phyloP scores from a whole-genome alignment of 768 basidiomycete genomes.

The Pulveroboletus sp. region DNA sequence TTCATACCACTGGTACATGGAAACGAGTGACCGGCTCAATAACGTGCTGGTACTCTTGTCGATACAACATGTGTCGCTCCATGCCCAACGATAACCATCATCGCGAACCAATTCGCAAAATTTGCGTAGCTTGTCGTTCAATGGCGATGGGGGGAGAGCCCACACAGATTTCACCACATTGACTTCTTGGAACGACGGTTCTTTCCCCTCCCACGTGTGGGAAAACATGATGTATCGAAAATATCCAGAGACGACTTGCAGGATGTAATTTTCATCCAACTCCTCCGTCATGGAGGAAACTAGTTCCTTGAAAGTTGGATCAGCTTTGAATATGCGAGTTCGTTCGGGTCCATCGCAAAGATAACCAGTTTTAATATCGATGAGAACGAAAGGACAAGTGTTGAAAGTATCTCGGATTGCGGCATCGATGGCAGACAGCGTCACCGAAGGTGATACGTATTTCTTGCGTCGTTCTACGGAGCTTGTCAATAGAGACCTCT shows the following conservation, averaged over 20 bases:
- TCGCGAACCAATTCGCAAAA: constrained; percentile 8
- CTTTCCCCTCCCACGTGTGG: constrained; percentile 14
- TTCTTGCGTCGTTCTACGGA: background rate
- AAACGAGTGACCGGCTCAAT: constrained; percentile 2
- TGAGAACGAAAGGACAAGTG: constrained; percentile 7
- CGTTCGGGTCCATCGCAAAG: constrained; percentile 8
- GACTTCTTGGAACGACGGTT: constrained; percentile 13
- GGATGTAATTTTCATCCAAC: constrained; percentile 5
- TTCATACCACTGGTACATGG: constrained; percentile 13
- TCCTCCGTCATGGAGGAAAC: constrained; percentile 10
- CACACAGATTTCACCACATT: constrained; percentile 7
- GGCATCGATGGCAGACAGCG: background rate
- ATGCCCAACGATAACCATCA: constrained; percentile 11
- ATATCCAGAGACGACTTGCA: constrained; percentile 4
- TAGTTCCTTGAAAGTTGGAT: constrained; percentile 6
- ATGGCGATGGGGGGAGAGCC: background rate
- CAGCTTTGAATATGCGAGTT: constrained; percentile 5
- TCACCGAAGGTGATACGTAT: background rate
- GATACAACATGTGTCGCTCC: constrained; percentile 14
- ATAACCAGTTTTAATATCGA: constrained; percentile 5
- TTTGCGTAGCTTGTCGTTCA: constrained; percentile 8
- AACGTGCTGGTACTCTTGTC: constrained; percentile 2
- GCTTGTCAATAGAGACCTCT: background rate
- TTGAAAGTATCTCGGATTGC: constrained; percentile 5
- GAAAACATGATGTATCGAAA: constrained; percentile 16